Base-by-base conservation (phyloP, 768 basidiomycete species). In the Omphalotus guepiniiformis region DNA sequence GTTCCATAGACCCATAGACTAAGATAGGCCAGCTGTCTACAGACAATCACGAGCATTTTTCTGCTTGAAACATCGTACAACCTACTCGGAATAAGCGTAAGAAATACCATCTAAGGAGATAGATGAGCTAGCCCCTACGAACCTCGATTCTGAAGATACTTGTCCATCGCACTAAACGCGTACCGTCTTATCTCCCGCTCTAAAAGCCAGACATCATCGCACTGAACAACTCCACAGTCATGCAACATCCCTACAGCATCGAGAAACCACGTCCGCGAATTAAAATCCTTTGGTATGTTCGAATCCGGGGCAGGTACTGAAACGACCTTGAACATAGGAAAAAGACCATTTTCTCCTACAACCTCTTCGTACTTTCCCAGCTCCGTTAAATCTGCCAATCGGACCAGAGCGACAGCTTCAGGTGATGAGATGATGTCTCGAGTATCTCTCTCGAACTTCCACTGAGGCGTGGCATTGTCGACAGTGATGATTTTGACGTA, bases 91-190 rank as follows among this genome's bases (percentile, higher is more conserved):
- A n/a, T n/a, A n/a, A n/a, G n/a, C n/a, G n/a, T n/a, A n/a, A n/a
- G n/a, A n/a, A n/a, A n/a, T n/a, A n/a, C n/a, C n/a, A n/a, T n/a
- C n/a, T n/a, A n/a, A n/a, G n/a, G n/a, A n/a, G n/a, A n/a, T n/a
- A n/a, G n/a, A n/a, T n/a, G n/a, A n/a, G n/a, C n/a, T n/a, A n/a
- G n/a, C n/a, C n/a, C 39, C 8, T 6, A 49, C 47, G 15, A 13
- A 49, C 47, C 47, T 23, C 47, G 27, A 23, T 69, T 71, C 45
- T 73, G 68, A 42, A 75, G 36, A 60, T 72, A 76, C 47, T 62
- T 66, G 53, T 75, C 74, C 74, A 76, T 76, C 46, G 73, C 73
- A 19, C 63, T 64, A 54, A 76, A 76, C 26, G 72, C 72, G 55
- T 66, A 72, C 29, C 70, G 57, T 50, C 70, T 58, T 16, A 76